Evolutionary conservation across 306 rosid genomes (phyloP).

Genomic region (Cyclanthera cordifolia): DNA sequence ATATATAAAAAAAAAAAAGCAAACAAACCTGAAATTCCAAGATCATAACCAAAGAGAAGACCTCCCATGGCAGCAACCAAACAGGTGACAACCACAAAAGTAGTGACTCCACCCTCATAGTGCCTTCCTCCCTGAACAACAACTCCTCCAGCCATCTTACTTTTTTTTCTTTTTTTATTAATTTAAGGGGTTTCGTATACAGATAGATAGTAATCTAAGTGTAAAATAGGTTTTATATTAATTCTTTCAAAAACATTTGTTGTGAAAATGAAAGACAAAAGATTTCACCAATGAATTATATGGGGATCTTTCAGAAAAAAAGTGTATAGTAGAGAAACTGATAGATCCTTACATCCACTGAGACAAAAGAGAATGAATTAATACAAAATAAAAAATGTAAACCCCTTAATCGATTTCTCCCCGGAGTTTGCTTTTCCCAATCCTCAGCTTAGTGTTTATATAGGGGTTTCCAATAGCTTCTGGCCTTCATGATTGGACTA

Average conservation of each 20-base stretch:
- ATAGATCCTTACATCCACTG: conserved; percentile 10
- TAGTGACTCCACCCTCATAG: conserved; percentile 23
- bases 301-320: conserved; percentile 1
- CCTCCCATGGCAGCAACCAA: conserved; percentile 24
- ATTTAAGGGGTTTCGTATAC: not conserved
- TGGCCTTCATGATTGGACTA: not conserved
- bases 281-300: conserved; percentile 1
- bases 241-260: not conserved
- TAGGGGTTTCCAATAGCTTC: not conserved
- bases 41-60: conserved; percentile 32
- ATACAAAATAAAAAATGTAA: conserved; percentile 8
- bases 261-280: not conserved
- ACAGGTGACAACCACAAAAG: conserved; percentile 16
- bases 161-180: not conserved
- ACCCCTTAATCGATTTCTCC: not conserved
- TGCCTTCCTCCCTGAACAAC: not conserved
- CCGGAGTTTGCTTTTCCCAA: not conserved
- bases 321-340: not conserved
- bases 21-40: conserved; percentile 26
- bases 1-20: too few species aligned
- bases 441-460: not conserved
- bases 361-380: conserved; percentile 7
- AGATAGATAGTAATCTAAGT: not conserved
- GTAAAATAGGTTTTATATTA: not conserved
- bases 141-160: conserved; percentile 20